Conservation (phyloP, 768 basidiomycete genomes). For the Fomitopsis serialis region DNA sequence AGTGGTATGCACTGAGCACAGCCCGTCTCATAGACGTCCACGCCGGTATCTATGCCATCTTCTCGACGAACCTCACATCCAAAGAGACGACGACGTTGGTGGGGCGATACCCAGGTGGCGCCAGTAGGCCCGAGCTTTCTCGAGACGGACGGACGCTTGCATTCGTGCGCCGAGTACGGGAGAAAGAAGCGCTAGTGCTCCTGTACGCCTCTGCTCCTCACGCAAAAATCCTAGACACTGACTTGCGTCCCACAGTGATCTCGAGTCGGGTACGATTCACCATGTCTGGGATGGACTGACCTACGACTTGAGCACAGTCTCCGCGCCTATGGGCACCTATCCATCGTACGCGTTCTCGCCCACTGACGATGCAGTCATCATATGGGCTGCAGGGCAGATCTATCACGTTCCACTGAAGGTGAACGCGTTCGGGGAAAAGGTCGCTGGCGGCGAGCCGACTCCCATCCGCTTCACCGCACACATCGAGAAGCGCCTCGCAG, state of each 20-base stretch:
- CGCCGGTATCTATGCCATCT: slow-evolving; percentile 66
- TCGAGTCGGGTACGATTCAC: slow-evolving; percentile 58
- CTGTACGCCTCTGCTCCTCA: slow-evolving; percentile 40
- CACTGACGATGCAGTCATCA: slow-evolving; percentile 51
- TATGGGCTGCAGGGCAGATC: slow-evolving; percentile 74
- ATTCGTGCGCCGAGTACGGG: slow-evolving; percentile 68
- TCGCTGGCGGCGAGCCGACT: slow-evolving; percentile 35
- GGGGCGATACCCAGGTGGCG: slow-evolving; percentile 59
- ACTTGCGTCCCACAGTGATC: slow-evolving; percentile 40
- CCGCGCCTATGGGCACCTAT: slow-evolving; percentile 77
- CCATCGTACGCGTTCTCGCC: slow-evolving; percentile 71
- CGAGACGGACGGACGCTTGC: slow-evolving; percentile 64
- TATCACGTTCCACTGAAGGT: slow-evolving; percentile 50
- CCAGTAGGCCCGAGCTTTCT: slow-evolving; percentile 66
- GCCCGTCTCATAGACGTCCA: slow-evolving; percentile 48
- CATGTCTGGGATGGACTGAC: slow-evolving; percentile 65
- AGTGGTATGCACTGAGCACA: no score
- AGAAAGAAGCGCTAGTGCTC: slow-evolving; percentile 67
- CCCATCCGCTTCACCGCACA: slow-evolving; percentile 57
- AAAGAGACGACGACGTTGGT: slow-evolving; percentile 48
- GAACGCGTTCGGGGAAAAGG: slow-evolving; percentile 50
- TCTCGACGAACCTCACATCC: slow-evolving; percentile 57
- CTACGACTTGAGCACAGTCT: slow-evolving; percentile 58
- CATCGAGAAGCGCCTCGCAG: slow-evolving; percentile 59
- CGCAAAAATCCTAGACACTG: neutral